These are phyloP conservation scores for Xylaria sp. DNA, from an alignment of 495 filamentous ascomycete genomes.

Conservation along the genomic window DNA sequence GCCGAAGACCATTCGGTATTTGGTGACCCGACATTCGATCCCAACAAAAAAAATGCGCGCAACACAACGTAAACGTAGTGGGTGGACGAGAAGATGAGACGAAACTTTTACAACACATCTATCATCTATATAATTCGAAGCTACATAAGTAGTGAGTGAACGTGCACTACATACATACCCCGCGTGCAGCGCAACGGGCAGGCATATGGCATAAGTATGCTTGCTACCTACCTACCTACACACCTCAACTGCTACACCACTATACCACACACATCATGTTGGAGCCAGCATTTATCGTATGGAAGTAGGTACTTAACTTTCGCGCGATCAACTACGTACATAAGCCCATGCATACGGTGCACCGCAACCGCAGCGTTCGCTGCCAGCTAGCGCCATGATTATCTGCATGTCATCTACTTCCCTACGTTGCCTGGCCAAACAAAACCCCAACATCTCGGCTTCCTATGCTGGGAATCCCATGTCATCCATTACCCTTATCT, in stretches of 20 bases:
- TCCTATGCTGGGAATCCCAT: conserved; percentile 8
- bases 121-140: neutral
- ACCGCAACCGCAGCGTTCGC: conserved; percentile 19
- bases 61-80: neutral
- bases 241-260: too few species aligned
- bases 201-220: too few species aligned
- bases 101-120: neutral
- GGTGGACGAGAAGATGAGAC: neutral
- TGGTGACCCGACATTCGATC: neutral
- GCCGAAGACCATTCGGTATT: neutral
- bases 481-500: neutral
- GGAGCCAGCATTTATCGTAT: neutral
- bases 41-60: neutral
- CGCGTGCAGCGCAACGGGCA: neutral
- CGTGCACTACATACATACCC: conserved; percentile 12
- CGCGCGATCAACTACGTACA: neutral
- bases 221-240: too few species aligned
- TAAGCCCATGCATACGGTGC: neutral
- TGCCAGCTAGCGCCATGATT: neutral
- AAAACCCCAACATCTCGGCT: conserved; percentile 9
- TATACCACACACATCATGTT: neutral
- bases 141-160: too few species aligned
- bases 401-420: conserved; percentile 1
- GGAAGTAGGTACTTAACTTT: neutral
- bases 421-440: neutral